Evolutionary conservation across 2,329 filamentous ascomycete species (phyloP), one percentile per base, ranked within the genome.

Genomic region (Botrytis aclada): DNA sequence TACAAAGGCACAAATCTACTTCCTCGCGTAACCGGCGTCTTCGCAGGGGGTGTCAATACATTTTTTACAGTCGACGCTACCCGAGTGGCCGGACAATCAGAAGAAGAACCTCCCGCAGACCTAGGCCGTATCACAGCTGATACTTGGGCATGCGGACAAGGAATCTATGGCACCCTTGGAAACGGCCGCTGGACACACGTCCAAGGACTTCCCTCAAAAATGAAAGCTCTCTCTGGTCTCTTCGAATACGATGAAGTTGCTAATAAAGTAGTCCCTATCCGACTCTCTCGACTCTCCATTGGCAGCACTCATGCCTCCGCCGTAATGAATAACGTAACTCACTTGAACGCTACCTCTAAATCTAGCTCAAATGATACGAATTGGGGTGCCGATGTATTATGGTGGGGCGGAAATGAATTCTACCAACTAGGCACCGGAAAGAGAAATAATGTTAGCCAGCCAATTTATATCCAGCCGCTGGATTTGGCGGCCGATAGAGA

Each of bases 371-470:
- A 93, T 76, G 92, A 94, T 78, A 93, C 90, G 1, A 95, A 96
- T 80, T 97, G 91, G 89, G 96, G 96, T 66, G 90, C 92, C 7
- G 96, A 98, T 81, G 90, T 95, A 43, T 82, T 98, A 1, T 97
- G 93, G 85, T 99, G 95, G 93, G 96, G 96, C 75, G 94, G 94
- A 70, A 99, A 98, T 79, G 95, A 98, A 83, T 89, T 91, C 81
- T 98, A 92, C 82, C 96, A 99, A 83, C 88, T 99, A 39, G 96
- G 96, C 20, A 98, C 92, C 0, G 95, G 96, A 41, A 97, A 92
- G 85, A 85, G 95, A 75, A 96, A 89, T 79, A 98, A 98, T 80
- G 80, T 92, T 16, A 88, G 89, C 70, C 86, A 87, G 20, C 96
- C 96, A 1, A 86, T 87, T 2, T 95, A 97, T 80, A 94, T 98